Percentiles rank a stretch among this genome's conserved stretches.
Conservation (phyloP, 164 flowering plant genomes). For the Amborella trichopoda region DNA sequence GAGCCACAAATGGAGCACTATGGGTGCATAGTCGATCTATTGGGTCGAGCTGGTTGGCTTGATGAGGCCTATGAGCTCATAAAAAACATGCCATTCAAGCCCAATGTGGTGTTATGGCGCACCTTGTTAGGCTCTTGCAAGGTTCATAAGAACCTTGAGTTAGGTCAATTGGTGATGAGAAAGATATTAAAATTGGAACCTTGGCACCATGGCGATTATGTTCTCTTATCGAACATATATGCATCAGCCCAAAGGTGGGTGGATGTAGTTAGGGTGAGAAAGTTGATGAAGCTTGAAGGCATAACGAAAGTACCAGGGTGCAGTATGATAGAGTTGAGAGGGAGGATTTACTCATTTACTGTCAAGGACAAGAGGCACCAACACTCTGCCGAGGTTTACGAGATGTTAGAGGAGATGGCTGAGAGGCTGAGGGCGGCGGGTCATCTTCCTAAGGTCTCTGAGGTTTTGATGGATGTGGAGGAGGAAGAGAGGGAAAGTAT, state of each 20-base stretch:
- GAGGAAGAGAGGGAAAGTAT: constrained; percentile 1
- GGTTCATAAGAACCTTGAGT: constrained; percentile 6
- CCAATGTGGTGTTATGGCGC: constrained; percentile 12
- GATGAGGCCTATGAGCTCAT: constrained; percentile 13
- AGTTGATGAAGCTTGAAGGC: neutral
- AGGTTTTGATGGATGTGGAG: constrained; percentile 1
- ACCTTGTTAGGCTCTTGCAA: constrained; percentile 12
- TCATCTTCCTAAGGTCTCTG: neutral
- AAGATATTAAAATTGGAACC: constrained; percentile 6
- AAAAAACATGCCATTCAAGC: constrained; percentile 9
- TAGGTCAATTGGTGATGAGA: constrained; percentile 9
- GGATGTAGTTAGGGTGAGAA: constrained; percentile 1
- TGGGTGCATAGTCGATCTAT: constrained; percentile 13
- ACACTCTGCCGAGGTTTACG: neutral
- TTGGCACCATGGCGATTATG: constrained; percentile 7
- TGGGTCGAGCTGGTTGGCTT: constrained; percentile 9
- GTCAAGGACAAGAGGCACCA: neutral
- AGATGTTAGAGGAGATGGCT: constrained; percentile 1
- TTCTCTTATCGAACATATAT: constrained; percentile 13
- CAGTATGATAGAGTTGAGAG: neutral
- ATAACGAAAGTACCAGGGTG: neutral
- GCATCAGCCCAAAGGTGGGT: constrained; percentile 7
- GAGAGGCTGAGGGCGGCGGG: neutral
- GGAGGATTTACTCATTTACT: neutral
- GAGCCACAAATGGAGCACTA: constrained; percentile 11